A percentile compares a stretch with the other conserved stretches of the same genome.
phyloP scores from a whole-genome alignment of 768 basidiomycete genomes.

The Lactifluus pinguis region DNA sequence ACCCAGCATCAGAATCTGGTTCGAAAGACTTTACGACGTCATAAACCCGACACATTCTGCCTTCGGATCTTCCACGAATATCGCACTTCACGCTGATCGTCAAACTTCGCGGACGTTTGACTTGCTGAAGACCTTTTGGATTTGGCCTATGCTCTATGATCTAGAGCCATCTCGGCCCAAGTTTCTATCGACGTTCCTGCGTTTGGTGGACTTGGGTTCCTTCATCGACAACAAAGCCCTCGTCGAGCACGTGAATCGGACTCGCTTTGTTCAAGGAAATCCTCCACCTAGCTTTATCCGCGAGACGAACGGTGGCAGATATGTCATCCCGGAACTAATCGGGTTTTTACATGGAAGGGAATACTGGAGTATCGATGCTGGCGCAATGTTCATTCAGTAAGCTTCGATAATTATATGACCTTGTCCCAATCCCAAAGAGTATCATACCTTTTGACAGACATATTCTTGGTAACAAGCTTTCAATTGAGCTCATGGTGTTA shows the following conservation, averaged over 20 bases:
- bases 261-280: background rate
- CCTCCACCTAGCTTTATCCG: background rate
- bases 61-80: constrained; percentile 8
- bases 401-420: background rate
- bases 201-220: constrained; percentile 12
- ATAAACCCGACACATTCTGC: constrained; percentile 4
- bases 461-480: background rate
- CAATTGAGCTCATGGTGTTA: constrained; percentile 1
- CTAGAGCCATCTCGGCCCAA: background rate
- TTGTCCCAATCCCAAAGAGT: background rate
- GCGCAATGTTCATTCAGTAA: constrained; percentile 4
- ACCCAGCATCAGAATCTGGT: constrained; percentile 7
- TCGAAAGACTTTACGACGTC: constrained; percentile 14
- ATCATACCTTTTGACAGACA: background rate
- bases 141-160: background rate
- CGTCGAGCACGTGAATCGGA: constrained; percentile 4
- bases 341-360: background rate
- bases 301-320: background rate
- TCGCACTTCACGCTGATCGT: background rate
- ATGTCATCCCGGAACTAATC: constrained; percentile 4
- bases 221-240: constrained; percentile 10
- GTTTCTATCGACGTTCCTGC: constrained; percentile 10
- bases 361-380: background rate
- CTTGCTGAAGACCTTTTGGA: constrained; percentile 5
- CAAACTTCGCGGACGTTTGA: background rate